Evolutionary conservation across 1,139 yeast genomes (phyloP).

Genomic region (Yamadazyma kanchanaburiensis): DNA sequence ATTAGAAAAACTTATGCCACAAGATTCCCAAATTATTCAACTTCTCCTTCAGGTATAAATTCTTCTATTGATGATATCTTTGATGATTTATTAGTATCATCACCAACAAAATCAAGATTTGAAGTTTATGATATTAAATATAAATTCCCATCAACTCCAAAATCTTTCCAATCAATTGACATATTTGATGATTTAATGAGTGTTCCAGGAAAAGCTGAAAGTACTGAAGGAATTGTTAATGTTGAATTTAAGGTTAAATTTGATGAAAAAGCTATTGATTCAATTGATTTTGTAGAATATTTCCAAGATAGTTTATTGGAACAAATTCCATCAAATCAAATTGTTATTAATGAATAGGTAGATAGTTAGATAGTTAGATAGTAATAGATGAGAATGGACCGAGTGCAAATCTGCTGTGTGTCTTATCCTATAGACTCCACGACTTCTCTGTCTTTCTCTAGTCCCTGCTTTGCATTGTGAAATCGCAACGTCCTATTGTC

Average conservation of each 20-base stretch:
- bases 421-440: no score
- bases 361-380: no score
- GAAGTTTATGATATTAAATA: conserved; percentile 34
- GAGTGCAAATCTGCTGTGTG: no score
- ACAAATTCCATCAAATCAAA: conserved; percentile 27
- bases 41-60: conserved; percentile 38
- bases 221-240: conserved; percentile 21
- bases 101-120: conserved; percentile 59
- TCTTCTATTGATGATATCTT: conserved; percentile 48
- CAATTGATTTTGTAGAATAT: conserved; percentile 31
- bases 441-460: no score
- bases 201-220: conserved; percentile 2
- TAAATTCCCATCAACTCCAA: conserved; percentile 15
- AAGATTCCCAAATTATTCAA: conserved; percentile 41
- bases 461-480: no score
- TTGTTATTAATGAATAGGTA: no score
- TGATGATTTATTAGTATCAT: conserved; percentile 60
- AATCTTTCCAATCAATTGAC: conserved; percentile 6
- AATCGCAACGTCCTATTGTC: no score
- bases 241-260: conserved; percentile 47
- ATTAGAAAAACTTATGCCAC: conserved; percentile 37
- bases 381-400: no score
- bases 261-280: conserved; percentile 31
- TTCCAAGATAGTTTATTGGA: conserved; percentile 32
- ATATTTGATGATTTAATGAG: conserved; percentile 33